phyloP scores from a whole-genome alignment of 805 yeast species.

The Pichia sporocuriosa region DNA sequence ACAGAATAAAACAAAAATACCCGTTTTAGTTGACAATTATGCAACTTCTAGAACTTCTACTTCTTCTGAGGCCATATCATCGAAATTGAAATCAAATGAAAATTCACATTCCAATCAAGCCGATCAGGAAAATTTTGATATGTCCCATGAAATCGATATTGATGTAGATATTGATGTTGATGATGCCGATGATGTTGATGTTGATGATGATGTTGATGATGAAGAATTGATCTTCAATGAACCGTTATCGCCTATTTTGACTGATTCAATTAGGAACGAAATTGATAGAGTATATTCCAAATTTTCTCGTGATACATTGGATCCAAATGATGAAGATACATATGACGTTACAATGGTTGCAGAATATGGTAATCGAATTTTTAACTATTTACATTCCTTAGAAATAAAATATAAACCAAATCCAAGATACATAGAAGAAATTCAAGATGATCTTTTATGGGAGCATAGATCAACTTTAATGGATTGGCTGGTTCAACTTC shows the following conservation, averaged over 20 bases:
- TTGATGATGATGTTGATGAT: constrained; percentile 26
- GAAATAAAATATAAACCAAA: constrained; percentile 69
- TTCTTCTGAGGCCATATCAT: no score
- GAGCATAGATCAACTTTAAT: constrained; percentile 77
- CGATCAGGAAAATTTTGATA: constrained; percentile 6
- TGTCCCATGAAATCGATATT: neutral
- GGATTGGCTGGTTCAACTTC: constrained; percentile 89
- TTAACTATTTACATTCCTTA: constrained; percentile 64
- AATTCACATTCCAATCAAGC: constrained; percentile 1
- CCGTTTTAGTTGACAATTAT: constrained; percentile 15
- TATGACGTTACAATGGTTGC: constrained; percentile 86
- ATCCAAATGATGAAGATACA: constrained; percentile 76
- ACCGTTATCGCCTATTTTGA: constrained; percentile 58
- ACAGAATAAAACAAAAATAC: constrained; percentile 12
- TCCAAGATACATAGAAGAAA: constrained; percentile 62
- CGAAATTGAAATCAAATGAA: constrained; percentile 3
- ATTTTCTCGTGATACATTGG: constrained; percentile 47
- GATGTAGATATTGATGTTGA: constrained; percentile 6
- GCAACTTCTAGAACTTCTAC: neutral
- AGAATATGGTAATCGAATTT: constrained; percentile 85
- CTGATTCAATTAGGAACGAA: constrained; percentile 40
- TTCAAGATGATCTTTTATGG: constrained; percentile 67
- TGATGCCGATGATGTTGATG: constrained; percentile 14
- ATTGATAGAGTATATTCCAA: constrained; percentile 44
- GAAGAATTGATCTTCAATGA: constrained; percentile 30